These are phyloP conservation scores for Populus tomentosa DNA, from an alignment of 441 rosid species.

Conservation along the genomic window DNA sequence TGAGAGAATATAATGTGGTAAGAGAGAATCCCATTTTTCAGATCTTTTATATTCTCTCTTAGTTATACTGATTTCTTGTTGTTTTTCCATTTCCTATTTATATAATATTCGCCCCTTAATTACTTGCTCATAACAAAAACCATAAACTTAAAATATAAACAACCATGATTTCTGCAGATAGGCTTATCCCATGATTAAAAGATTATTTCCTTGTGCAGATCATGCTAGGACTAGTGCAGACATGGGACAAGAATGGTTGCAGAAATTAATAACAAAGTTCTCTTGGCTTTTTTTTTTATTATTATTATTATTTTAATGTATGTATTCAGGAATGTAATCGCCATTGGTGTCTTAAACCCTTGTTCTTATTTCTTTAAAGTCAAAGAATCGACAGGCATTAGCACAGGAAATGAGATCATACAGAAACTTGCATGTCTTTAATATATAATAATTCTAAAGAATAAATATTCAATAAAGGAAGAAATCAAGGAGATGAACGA, in stretches of 20 bases:
- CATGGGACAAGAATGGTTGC: background rate
- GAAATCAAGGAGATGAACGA: background rate
- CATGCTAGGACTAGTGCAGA: background rate
- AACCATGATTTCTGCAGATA: background rate
- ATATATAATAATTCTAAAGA: no score
- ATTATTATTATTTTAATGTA: background rate
- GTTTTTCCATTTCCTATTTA: constrained; percentile 11
- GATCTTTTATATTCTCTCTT: background rate
- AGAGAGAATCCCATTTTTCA: background rate
- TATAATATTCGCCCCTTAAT: background rate
- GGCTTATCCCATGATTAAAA: background rate
- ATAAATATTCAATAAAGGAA: background rate
- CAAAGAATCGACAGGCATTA: no score
- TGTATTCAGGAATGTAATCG: background rate
- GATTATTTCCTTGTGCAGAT: background rate
- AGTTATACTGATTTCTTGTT: background rate
- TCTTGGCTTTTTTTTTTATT: background rate
- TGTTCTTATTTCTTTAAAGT: no score
- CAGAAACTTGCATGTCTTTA: no score
- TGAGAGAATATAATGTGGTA: background rate
- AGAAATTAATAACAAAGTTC: background rate
- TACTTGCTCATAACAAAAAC: constrained; percentile 1
- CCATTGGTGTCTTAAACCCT: background rate
- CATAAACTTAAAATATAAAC: background rate
- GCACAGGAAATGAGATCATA: no score